Evolutionary conservation across 139 green algal species (phyloP).

Genomic region (Micractinium sp.): DNA sequence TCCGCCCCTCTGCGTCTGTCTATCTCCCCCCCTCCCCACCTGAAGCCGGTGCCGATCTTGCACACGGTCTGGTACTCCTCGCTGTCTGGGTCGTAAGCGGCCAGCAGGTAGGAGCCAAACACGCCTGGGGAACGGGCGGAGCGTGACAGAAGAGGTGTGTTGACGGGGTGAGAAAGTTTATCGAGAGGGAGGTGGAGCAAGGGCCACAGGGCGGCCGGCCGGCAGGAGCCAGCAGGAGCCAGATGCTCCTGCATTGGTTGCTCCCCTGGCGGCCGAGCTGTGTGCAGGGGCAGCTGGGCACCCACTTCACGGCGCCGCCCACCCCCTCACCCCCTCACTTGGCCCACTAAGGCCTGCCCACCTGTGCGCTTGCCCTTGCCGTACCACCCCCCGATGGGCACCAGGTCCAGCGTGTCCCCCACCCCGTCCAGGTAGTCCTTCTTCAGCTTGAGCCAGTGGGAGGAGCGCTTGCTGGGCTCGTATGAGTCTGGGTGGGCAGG

Average conservation of each 20-base stretch:
- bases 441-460: conserved; percentile 98
- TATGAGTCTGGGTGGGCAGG: conserved; percentile 61
- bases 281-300: no score
- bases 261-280: no score
- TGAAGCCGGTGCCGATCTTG: conserved; percentile 98
- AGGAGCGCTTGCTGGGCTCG: conserved; percentile 88
- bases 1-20: no score
- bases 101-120: conserved; percentile 95
- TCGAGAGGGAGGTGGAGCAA: no score
- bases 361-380: conserved; percentile 88
- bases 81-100: conserved; percentile 85
- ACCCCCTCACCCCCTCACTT: no score
- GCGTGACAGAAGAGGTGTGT: no score
- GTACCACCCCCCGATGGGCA: conserved; percentile 90
- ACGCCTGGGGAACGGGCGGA: conserved; percentile 56
- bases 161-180: no score
- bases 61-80: conserved; percentile 93
- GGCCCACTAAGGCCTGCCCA: neutral
- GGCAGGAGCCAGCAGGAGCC: no score
- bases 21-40: neutral
- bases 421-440: conserved; percentile 98
- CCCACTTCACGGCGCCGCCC: no score
- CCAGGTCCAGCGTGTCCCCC: conserved; percentile 96
- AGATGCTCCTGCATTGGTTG: no score
- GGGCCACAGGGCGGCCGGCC: no score